Evolutionary conservation across 495 filamentous ascomycete species (phyloP), one percentile per base, ranked within the genome.

Genomic region (Aspergillus carlsbadensis): DNA sequence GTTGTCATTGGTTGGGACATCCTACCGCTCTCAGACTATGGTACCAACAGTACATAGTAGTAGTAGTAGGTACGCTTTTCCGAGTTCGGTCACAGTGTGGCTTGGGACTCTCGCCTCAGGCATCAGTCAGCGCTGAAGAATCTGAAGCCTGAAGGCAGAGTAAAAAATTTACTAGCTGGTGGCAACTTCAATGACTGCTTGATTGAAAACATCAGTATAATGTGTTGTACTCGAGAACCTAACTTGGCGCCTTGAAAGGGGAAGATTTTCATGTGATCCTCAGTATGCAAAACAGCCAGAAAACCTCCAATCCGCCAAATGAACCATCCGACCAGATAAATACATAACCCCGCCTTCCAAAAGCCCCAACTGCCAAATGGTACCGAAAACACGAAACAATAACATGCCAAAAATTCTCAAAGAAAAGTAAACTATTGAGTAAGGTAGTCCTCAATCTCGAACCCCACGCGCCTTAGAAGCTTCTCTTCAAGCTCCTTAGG

Each of bases 361-460:
- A 33, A 7, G 15, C 5, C 50, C 39, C 13, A 45, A 46, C 50
- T 57, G 54, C 54, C 49, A 57, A 49, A 59, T 6, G 15, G 35
- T 29, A 48, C 24, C 22, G 42, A 49, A 47, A 20, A 46, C 18
- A 36, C 15, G 39, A 59, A 5, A 13, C 40, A 54, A 44, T 21
- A 45, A 49, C 18, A 40, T 24, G 20, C 3, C 36, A 40, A n/a
- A 21, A 52, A 52, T 8, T 44, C 14, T 8, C n/a, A 18, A 14
- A 10, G 14, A 26, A 33, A 59, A 26, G n/a, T 14, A 36, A 10
- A 21, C 39, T 50, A 76, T 44, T 70, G 67, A 14, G 70, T 82
- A 54, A 95, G 82, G 79, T 86, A 91, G 70, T 95, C 90, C 22
- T 85, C 78, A 63, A 95, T 84, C 77, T 95, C 91, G 67, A 95